Base-by-base conservation (phyloP, 306 rosid genomes). In the Rosa chinensis region DNA sequence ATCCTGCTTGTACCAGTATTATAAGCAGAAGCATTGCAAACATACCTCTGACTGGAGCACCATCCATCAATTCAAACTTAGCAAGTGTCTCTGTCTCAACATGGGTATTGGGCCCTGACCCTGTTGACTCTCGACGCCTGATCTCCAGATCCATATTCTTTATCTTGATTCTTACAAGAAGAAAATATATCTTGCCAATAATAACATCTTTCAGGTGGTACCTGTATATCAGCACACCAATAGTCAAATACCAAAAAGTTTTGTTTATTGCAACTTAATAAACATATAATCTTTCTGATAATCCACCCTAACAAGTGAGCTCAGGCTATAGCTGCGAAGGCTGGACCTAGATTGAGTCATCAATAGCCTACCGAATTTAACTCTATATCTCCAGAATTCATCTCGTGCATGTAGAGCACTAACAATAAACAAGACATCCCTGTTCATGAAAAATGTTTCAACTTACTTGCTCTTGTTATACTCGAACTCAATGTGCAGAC, bases 121-220 rank as follows among this genome's bases (percentile, higher is more conserved):
- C 99, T 37, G 99, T 95, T 62, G 99, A 95, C 77, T 95, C 99
- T 73, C 99, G 83, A 42, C 99, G 98, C 80, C 98, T 88, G 72
- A 95, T 93, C 91, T 95, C 99, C 83, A 95, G 89, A 74, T 95
- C 99, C 99, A 95, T 95, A 84, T 95, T 95, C 84, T 95, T 95
- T 75, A 95, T 90, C 89, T 95, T 95, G 90, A 95, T 95, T 91
- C 99, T 95, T 71, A 95, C 99, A 71, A 95, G 99, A 77, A 95
- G 90, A 78, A 95, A 95, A 80, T 95, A 95, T 78, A 95, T 95
- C 92, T 95, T 95, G 59, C 99, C 99, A 66, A 95, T 86, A 56
- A 95, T 95, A 77, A 95, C 97, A 67, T 95, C 99, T 89, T 92
- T 95, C 78, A 93, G 87, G 87, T 95, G 94, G 89, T 93, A 95